Base-by-base conservation (phyloP, 495 filamentous ascomycete species). In the Annulohypoxylon moriforme region DNA sequence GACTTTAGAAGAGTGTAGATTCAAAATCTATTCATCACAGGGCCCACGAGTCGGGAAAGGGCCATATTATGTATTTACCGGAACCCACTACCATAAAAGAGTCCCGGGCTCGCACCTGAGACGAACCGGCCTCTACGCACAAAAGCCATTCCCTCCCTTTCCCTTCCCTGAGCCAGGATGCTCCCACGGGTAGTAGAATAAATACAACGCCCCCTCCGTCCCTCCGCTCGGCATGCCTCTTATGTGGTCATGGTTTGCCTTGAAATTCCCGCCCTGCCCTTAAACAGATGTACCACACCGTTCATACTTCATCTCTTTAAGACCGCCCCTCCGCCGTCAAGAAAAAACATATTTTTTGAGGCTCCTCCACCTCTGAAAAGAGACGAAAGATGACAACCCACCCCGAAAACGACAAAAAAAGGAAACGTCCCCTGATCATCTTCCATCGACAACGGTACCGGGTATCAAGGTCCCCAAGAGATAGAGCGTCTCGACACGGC, bases 11-110 rank as follows among this genome's bases (percentile, higher is more conserved):
- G 38, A 52, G 34, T 38, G 11, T 27, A 63, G 67, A 69, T 63
- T 50, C 29, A 58, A 60, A 52, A 53, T 34, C 38, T 36, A 50
- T 46, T 70, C 53, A 52, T 44, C 25, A 34, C 20, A 42, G 34
- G 44, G 25, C 14, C 38, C 11, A 14, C 10, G 44, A 27, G 50
- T 65, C 29, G 29, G 29, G 55, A 71, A 68, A 67, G 59, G 62
- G 63, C 69, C 72, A 64, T 76, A 77, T 75, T 77, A 77, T 65
- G 72, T 76, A 75, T 69, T 67, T 64, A 67, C 68, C 65, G 44
- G 69, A 66, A 66, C 55, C 65, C 49, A 8, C n/a, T 40, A 13
- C 22, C 11, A 11, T 36, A 20, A 8, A 1, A 50, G 50, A 44
- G 56, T 60, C 36, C 60, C 60, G 31, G 55, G 44, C 47, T 56